A percentile compares a stretch with the other conserved stretches of the same genome.
Conservation (phyloP, 257 asterid species). For the Apocynum venetum region DNA sequence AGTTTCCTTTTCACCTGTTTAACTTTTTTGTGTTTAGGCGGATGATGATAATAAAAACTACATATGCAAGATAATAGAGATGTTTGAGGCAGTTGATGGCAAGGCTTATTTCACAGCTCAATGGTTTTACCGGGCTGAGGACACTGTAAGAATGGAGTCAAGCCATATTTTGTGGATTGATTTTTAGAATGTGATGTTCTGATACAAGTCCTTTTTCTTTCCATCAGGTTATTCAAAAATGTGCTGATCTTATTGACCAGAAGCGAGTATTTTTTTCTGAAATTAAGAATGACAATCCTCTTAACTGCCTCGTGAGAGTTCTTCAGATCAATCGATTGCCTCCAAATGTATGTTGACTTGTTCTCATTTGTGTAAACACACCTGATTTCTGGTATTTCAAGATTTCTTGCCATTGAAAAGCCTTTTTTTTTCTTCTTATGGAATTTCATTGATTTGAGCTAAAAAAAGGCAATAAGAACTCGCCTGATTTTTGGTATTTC, state of each 20-base stretch:
- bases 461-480: not conserved
- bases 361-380: not conserved
- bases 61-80: constrained; percentile 66
- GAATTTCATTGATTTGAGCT: not conserved
- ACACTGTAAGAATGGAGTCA: constrained; percentile 51
- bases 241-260: constrained; percentile 32
- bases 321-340: constrained; percentile 36
- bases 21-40: constrained; percentile 32
- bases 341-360: constrained; percentile 34
- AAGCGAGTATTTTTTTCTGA: constrained; percentile 66
- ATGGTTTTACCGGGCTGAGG: constrained; percentile 71
- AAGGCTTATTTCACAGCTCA: constrained; percentile 47
- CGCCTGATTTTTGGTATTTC: not conserved
- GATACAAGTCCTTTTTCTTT: constrained; percentile 2
- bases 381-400: not conserved
- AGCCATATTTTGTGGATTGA: no score
- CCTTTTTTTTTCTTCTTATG: not conserved
- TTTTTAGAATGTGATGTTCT: not conserved
- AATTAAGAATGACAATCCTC: constrained; percentile 59
- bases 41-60: constrained; percentile 36
- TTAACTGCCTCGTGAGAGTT: constrained; percentile 51
- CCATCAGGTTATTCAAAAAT: constrained; percentile 45
- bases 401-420: no score
- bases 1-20: not conserved
- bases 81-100: constrained; percentile 57